These are phyloP conservation scores for Stentor roeselii DNA, from an alignment of 73 alveolate genomes.

Conservation along the genomic window DNA sequence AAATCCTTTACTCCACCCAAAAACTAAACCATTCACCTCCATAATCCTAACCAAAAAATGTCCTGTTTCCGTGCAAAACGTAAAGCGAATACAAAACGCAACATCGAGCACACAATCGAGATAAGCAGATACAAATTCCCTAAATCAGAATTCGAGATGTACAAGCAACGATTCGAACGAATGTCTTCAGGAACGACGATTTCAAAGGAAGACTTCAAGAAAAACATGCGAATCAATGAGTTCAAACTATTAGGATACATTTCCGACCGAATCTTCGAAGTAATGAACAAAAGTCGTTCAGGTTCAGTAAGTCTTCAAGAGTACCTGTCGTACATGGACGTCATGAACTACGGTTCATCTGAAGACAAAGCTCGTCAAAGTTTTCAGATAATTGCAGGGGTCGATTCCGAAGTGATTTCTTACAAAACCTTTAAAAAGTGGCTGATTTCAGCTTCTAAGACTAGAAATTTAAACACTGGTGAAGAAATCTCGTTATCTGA, in stretches of 20 bases:
- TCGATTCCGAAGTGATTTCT: background rate
- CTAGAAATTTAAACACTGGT: background rate
- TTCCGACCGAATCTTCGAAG: constrained; percentile 2
- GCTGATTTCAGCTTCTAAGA: background rate
- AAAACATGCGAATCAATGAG: constrained; percentile 1
- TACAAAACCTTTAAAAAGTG: background rate
- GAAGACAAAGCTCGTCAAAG: background rate
- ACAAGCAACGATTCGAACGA: background rate
- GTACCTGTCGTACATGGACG: background rate
- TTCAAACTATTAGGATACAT: background rate
- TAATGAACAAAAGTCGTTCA: background rate
- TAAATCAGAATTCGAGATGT: background rate
- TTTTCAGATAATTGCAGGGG: background rate
- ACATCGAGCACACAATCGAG: no score
- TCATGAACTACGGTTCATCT: background rate
- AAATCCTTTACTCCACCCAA: no score
- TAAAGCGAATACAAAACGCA: no score
- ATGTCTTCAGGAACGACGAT: background rate
- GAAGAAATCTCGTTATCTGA: background rate
- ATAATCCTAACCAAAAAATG: no score
- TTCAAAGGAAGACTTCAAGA: background rate
- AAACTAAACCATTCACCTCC: no score
- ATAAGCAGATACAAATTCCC: background rate
- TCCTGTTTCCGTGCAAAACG: no score
- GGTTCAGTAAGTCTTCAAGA: background rate